Evolutionary conservation across 306 rosid genomes (phyloP), one percentile per base, ranked within the genome.

Genomic region (Astragalus glycyphyllos): DNA sequence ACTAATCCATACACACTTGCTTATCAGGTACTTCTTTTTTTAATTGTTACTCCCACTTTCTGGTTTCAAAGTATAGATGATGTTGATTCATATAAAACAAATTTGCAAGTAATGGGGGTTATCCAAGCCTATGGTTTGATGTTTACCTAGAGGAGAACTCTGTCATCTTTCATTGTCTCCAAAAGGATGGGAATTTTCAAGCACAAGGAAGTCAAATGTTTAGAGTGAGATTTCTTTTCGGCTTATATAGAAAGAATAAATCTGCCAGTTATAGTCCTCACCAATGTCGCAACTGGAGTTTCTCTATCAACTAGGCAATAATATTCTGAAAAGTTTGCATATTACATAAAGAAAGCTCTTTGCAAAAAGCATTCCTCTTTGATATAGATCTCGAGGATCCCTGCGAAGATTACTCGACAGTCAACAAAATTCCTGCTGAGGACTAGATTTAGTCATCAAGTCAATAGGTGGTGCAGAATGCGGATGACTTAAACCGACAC

Each of bases 1-100:
- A 73, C 65, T 45, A 92, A 88, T 92, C 72, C 87, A 17, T 88
- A 75, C 80, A 92, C 98, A 26, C 97, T 92, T 65, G 98, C 98
- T 61, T 92, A 90, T 85, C 98, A 92, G 98, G 98, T 92, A 35
- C 53, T 4, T 11, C 15, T 72, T 37, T 51, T 29, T 16, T 16
- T 44, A 4, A 11, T 45, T 74, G 16, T 47, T 55, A 51, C 35
- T 42, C 17, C 67, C 29, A 16, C 38, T 16, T 47, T 79, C 65
- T 73, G 9, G 53, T 68, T 69, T 51, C 58, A 15, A 65, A 35
- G 55, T 55, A 50, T 68, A 14, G 29, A 68, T 26, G 40, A 38
- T 50, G 61, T 74, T 74, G 46, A 32, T 49, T 42, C 55, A 26
- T 69, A 4, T 8, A 11, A 48, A 72, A 48, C 40, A 48, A 26